Percentiles rank a stretch among this genome's conserved stretches.
Evolutionary conservation across 495 filamentous ascomycete genomes (phyloP).

Genomic region (Chlorociboria aeruginascens): DNA sequence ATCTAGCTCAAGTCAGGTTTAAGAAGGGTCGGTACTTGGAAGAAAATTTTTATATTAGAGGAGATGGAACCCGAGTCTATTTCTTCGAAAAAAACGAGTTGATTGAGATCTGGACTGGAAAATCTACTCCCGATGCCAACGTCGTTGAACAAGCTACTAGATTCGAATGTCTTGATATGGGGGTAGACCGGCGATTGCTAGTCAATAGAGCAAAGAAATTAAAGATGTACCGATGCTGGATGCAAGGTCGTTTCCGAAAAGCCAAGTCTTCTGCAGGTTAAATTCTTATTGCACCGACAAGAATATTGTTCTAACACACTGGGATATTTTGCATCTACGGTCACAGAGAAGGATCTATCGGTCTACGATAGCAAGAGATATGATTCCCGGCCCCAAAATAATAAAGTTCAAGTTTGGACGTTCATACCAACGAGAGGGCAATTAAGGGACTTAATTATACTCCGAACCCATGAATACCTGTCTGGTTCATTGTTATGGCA

Average conservation of each 20-base stretch:
- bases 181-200: constrained; percentile 72
- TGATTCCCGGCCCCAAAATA: too few relatives aligned
- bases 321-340: too few relatives aligned
- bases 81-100: constrained; percentile 89
- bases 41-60: constrained; percentile 94
- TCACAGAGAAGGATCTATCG: too few relatives aligned
- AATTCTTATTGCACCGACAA: neutral
- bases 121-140: neutral
- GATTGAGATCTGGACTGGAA: constrained; percentile 54
- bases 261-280: constrained; percentile 6
- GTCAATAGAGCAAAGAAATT: constrained; percentile 82
- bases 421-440: too few relatives aligned
- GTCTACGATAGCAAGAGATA: too few relatives aligned
- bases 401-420: too few relatives aligned
- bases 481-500: too few relatives aligned
- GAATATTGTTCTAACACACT: too few relatives aligned
- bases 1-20: constrained; percentile 92
- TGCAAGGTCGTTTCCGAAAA: constrained; percentile 84
- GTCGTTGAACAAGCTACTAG: constrained; percentile 15
- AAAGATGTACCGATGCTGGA: constrained; percentile 98
- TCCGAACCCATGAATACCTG: too few relatives aligned
- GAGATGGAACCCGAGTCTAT: constrained; percentile 92
- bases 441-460: too few relatives aligned
- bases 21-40: constrained; percentile 85
- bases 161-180: constrained; percentile 67